Evolutionary conservation across 1,284 basidiomycete genomes (phyloP), one percentile per base, ranked within the genome.

Genomic region (Ustilago cynodontis): DNA sequence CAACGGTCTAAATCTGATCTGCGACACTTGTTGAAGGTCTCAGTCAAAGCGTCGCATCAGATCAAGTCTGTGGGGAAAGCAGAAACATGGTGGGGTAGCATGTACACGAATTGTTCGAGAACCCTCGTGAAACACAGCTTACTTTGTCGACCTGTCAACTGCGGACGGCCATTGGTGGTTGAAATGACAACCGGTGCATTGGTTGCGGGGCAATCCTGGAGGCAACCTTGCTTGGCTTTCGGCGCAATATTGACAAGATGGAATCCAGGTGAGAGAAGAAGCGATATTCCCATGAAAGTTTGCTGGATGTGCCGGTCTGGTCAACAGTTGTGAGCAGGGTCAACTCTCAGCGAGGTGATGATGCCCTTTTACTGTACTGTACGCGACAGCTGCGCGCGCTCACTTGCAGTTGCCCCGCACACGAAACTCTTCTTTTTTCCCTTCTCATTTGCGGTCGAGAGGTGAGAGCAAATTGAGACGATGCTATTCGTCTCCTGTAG

Each of bases 201-300:
- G 47, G 47, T 26, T 55, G 52, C 59, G 59, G 59, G 59, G 59
- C 52, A 62, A 62, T 35, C 16, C 33, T 61, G 59, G 31, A 37
- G 51, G 59, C 39, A 16, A 61, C 51, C 50, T 59, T 59, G 57
- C 47, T 33, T 33, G 5, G 31, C 31, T 47, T 58, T 49, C 22
- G 18, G 26, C 43, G 28, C 22, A 56, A 41, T n/a, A n/a, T 28
- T 13, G 24, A 29, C 4, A 18, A 20, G 28, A 50, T 7, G 47
- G 47, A 13, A n/a, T n/a, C n/a, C n/a, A n/a, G n/a, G 28, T 9
- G 28, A 50, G 24, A 29, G 22, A 28, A 29, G 31, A 11, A 52
- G 50, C n/a, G n/a, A 29, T 31, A 29, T 49, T 49, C 47, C 47
- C 47, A 49, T 49, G 47, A 49, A 49, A 49, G 47, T 49, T 49